Base-by-base conservation (phyloP, 2,329 filamentous ascomycete species). In the Stagonosporopsis vannaccii region DNA sequence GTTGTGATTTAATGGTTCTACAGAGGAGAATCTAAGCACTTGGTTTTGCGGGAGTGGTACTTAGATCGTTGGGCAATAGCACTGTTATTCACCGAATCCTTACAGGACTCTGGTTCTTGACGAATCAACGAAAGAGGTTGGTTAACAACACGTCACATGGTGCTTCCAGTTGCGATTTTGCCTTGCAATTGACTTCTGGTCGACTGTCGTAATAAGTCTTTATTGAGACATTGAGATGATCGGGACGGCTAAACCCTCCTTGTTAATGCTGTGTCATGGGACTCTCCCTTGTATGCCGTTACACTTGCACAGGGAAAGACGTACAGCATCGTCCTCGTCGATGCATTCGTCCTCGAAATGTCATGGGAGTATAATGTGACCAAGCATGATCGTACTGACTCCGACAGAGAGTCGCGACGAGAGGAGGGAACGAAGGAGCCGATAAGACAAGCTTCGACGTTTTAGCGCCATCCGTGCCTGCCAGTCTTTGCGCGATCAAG, bases 381-480 rank as follows among this genome's bases (percentile, higher is more conserved):
- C 17, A 6, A 37, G 17, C 17, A 19, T 7, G 33, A 19, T 19
- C 6, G 33, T 6, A 3, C 20, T 43, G 6, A 6, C 3, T 2
- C 17, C 26, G 41, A 30, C 17, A n/a, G 25, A 15, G 35, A 45
- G 13, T n/a, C 15, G 30, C 30, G 22, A n/a, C 20, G 22, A 13
- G 26, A 17, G 42, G n/a, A 30, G 9, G 39, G 22, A 23, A 17
- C 23, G 19, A 37, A 43, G 47, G 47, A 56, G 42, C 43, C 37
- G 53, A 56, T 51, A 58, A 58, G 55, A 53, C 44, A 53, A 52
- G 49, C 55, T 41, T 53, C 33, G 26, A 32, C 35, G 33, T 49
- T 45, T 37, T 52, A 52, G 48, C 44, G 55, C 39, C 37, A 33
- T 52, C 32, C 26, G 54, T 56, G 19, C 42, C 48, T 49, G 55